Base-by-base conservation (phyloP, 306 rosid species). In the Purshia tridentata region DNA sequence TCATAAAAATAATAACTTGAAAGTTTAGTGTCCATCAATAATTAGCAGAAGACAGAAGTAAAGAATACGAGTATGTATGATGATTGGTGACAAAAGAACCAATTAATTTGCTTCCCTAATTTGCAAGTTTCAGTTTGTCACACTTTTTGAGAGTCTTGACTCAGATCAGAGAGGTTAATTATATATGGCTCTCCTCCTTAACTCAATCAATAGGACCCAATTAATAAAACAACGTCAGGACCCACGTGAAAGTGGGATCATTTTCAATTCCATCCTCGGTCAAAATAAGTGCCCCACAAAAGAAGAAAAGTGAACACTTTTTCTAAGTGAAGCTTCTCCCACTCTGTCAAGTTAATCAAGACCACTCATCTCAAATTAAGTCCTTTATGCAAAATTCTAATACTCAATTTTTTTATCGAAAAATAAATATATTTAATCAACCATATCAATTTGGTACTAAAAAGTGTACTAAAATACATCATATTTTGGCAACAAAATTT, bases 161-260 rank as follows among this genome's bases (percentile, higher is more conserved):
- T 49, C 19, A 14, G 29, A 19, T 65, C 35, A 29, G 35, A 29
- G 35, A 29, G 35, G 35, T 29, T 29, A 29, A 29, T 29, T 29
- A 29, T 29, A 29, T 1, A 29, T 29, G 35, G 35, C 2, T 29
- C 1, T 2, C 35, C 35, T 29, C 35, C 40, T 23, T 6, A 45
- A 12, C 22, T 45, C 41, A 14, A 57, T 23, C 66, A 46, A 29
- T n/a, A 58, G 37, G 44, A 57, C 15, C 71, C 71, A 63, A 63
- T 37, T 15, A 16, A 65, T 52, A 6, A 70, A 51, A 44, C 8
- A 20, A 39, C 10, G 11, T 49, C 8, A 50, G 80, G 76, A 41
- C 58, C 79, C 71, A 60, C 54, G 69, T 57, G 70, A 76, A 71
- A 70, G 55, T 69, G 61, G 65, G 65, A 15, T 61, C 23, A 39